Base-by-base conservation (phyloP, 202 grass and related monocot species). In the Saccharum hybrid region DNA sequence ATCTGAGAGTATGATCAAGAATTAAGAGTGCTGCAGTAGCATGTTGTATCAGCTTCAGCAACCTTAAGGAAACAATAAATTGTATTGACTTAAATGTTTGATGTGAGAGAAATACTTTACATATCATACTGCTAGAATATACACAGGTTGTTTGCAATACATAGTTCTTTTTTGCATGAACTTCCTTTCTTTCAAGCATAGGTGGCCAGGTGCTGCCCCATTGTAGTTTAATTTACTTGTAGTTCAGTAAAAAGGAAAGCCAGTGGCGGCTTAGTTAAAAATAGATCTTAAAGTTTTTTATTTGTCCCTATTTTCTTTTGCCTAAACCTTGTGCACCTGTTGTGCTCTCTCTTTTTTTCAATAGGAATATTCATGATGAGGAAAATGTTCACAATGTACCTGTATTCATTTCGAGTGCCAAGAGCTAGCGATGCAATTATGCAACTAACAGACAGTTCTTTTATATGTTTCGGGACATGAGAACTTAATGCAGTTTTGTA, bases 331-430 rank as follows among this genome's bases (percentile, higher is more conserved):
- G 8, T 46, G 51, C 54, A 21, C 59, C 72, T 66, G 36, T 28
- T 73, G 23, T 88, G 59, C 38, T 70, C 30, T 75, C 62, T 62
- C 16, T 42, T 77, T 76, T n/a, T 39, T 39, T 39, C 52, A 69
- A 12, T 54, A 16, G 7, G 42, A 76, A 71, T 14, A 31, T 31
- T 66, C 57, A 52, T 16, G 51, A 70, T 39, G 37, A 2, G 31
- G 1, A 33, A 33, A 33, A 33, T 33, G 31, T 33, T 33, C 31
- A 33, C 31, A 33, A 33, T 7, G 37, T 39, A 39, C 37, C 37
- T 39, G 37, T 39, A 39, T 68, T 69, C 39, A 38, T 78, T 75
- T 68, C 48, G 41, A 79, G 37, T 39, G 38, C 16, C 68, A 79
- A 74, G 60, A 60, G 12, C 64, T 77, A 36, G 21, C 40, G 7